Evolutionary conservation across 495 filamentous ascomycete genomes (phyloP), one percentile per base, ranked within the genome.

Genomic region (Penicillium verhagenii): DNA sequence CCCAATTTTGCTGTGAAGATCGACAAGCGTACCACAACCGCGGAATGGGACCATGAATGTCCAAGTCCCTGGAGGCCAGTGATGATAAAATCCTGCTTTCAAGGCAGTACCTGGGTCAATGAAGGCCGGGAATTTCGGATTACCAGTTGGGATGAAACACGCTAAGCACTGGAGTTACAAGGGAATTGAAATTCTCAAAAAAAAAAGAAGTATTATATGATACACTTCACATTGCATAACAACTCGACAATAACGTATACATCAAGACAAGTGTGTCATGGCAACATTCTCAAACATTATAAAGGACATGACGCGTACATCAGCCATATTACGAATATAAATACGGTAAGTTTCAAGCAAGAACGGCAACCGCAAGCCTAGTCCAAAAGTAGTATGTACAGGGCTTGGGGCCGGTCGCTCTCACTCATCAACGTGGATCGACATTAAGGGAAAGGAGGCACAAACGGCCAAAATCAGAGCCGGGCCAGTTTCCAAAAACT

Each of bases 291-390:
- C 46, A 54, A 54, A 46, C 47, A 57, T 57, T 42, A 57, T 35
- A 35, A 35, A 42, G 33, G 54, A 61, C 59, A 57, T 54, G 54
- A 57, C 54, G 47, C 26, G 25, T 45, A 40, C 54, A 61, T 61
- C 59, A 54, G 59, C 54, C 50, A 40, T 39, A 54, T 57, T 54
- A 57, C 39, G 47, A 61, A 57, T 51, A 54, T n/a, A 52, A 52
- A 25, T 24, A 42, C 19, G 13, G 44, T 47, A 47, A 43, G 50
- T 38, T 40, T 16, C 40, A 48, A 37, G 42, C 37, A 2, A 11
- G 33, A 35, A 6, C n/a, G 13, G 3, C 4, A 35, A 16, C 33
- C 33, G 3, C 2, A 11, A 35, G 4, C 14, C 13, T 14, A 16
- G 13, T 16, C 13, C 33, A 16, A 2, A 6, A 16, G 14, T 8